Evolutionary conservation across 2,329 filamentous ascomycete species (phyloP).

Genomic region (Taxawa tesnikishii): DNA sequence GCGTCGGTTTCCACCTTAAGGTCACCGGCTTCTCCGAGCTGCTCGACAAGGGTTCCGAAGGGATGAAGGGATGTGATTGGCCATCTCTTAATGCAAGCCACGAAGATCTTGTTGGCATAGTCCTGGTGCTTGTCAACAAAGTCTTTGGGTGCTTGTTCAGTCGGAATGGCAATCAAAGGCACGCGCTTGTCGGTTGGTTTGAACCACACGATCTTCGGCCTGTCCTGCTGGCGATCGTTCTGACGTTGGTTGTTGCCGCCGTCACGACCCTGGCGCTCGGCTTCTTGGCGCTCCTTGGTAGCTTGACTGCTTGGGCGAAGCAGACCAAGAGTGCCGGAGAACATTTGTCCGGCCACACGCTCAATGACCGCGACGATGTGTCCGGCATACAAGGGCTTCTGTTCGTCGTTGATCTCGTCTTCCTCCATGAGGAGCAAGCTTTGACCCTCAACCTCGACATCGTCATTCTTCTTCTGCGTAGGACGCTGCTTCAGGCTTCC

Average conservation of each 20-base stretch:
- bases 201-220: constrained; percentile 99
- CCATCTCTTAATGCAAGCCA: constrained; percentile 98
- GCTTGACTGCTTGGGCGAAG: constrained; percentile 94
- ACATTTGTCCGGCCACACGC: constrained; percentile 96
- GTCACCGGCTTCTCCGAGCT: constrained; percentile 94
- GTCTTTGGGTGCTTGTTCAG: constrained; percentile 91
- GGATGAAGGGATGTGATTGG: constrained; percentile 98
- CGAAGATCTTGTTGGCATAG: constrained; percentile 94
- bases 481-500: constrained; percentile 93
- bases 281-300: constrained; percentile 98
- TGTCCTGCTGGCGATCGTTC: constrained; percentile 78
- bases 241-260: constrained; percentile 60
- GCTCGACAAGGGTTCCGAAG: constrained; percentile 93
- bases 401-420: constrained; percentile 96
- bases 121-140: constrained; percentile 98
- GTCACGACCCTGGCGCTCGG: constrained; percentile 83
- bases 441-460: constrained; percentile 96
- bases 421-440: constrained; percentile 94
- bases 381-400: constrained; percentile 92
- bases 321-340: constrained; percentile 84
- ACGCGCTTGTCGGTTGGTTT: constrained; percentile 99
- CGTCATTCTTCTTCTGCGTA: constrained; percentile 99
- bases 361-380: constrained; percentile 97
- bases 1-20: constrained; percentile 97
- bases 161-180: constrained; percentile 93